Evolutionary conservation across 208 protist species (phyloP).

Genomic region (Trypanosoma mega): DNA sequence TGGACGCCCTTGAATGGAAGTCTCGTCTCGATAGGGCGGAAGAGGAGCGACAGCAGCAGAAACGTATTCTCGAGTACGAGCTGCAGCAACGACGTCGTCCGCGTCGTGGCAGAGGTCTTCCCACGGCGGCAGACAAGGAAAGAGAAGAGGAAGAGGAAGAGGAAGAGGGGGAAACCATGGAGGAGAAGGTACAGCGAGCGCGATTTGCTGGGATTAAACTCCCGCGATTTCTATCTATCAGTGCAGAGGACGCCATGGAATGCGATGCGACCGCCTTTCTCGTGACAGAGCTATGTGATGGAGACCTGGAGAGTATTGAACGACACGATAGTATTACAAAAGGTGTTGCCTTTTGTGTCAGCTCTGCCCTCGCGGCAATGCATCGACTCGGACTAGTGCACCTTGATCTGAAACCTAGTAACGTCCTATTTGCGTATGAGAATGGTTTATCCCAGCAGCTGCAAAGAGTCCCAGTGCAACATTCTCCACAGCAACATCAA

Average conservation of each 20-base stretch:
- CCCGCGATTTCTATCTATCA: conserved; percentile 78
- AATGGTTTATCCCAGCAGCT: conserved; percentile 43
- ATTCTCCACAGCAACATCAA: conserved; percentile 16
- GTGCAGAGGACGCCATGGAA: conserved; percentile 55
- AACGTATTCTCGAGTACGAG: conserved; percentile 18
- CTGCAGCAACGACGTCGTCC: background rate
- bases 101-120: background rate
- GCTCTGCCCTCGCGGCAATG: conserved; percentile 74
- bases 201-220: conserved; percentile 42
- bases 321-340: conserved; percentile 51
- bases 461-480: background rate
- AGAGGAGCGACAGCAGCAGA: conserved; percentile 36
- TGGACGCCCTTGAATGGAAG: conserved; percentile 25
- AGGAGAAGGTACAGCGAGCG: conserved; percentile 29
- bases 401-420: conserved; percentile 86
- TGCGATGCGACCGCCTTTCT: conserved; percentile 76
- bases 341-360: conserved; percentile 78
- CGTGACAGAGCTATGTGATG: conserved; percentile 84
- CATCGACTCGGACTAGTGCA: conserved; percentile 80
- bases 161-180: conserved; percentile 21
- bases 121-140: conserved; percentile 6
- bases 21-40: conserved; percentile 10
- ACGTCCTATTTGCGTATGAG: conserved; percentile 80
- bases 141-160: conserved; percentile 3
- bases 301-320: conserved; percentile 72